Conservation (phyloP, 441 rosid genomes). For the Erysimum cheiri region DNA sequence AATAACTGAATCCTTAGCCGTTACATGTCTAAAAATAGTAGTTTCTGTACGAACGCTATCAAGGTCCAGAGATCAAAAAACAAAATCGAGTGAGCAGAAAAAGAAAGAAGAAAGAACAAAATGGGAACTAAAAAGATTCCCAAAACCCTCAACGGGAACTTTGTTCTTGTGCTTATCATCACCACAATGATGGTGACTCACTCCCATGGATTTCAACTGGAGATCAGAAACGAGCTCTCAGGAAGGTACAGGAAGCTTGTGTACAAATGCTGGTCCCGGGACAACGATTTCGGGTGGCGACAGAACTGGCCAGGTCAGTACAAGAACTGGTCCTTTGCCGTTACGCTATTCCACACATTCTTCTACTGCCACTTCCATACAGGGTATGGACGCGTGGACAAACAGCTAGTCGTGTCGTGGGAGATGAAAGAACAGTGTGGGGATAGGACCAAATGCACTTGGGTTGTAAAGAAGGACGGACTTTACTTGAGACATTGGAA, state of each 20-base stretch:
- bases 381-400: constrained; percentile 42
- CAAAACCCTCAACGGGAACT: constrained; percentile 25
- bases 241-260: constrained; percentile 43
- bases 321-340: constrained; percentile 41
- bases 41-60: constrained; percentile 31
- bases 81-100: constrained; percentile 24
- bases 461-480: constrained; percentile 45
- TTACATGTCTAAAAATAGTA: constrained; percentile 40
- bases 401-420: constrained; percentile 37
- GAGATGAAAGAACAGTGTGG: constrained; percentile 35
- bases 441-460: constrained; percentile 44
- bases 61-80: constrained; percentile 9
- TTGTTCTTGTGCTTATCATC: constrained; percentile 37
- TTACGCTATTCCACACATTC: constrained; percentile 36
- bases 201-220: constrained; percentile 46
- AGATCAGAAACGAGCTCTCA: constrained; percentile 41
- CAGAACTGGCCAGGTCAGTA: constrained; percentile 36
- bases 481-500: constrained; percentile 45
- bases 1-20: constrained; percentile 24
- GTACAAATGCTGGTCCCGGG: constrained; percentile 47
- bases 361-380: constrained; percentile 43
- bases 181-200: constrained; percentile 40
- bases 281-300: constrained; percentile 46
- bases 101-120: constrained; percentile 7
- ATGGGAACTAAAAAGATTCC: constrained; percentile 35